Base-by-base conservation (phyloP, 805 yeast species). In the Kuraishia piskuri region DNA sequence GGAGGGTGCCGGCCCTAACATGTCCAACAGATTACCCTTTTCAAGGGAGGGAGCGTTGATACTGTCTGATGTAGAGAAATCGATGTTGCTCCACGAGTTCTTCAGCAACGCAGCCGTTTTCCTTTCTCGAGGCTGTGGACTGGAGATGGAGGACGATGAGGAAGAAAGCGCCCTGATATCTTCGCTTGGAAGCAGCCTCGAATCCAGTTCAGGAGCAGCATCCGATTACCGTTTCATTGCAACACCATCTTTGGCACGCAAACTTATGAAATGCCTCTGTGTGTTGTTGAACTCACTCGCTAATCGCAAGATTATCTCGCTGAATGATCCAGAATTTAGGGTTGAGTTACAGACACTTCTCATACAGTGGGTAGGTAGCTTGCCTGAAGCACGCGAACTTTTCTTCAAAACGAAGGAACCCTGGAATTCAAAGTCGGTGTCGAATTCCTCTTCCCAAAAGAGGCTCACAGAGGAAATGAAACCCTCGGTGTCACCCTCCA, bases 11-110 rank as follows among this genome's bases (percentile, higher is more conserved):
- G 46, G 46, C 20, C 22, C 26, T 22, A 22, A 50, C 10, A 50
- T 54, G 10, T n/a, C 64, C 59, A 49, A 58, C 6, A 52, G 60
- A 22, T 55, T 71, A 55, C 60, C 64, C 14, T 82, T 83, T 59
- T 79, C 88, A 9, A 73, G 92, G 61, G 70, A 72, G 57, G 91
- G 90, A 0, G 53, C 68, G 0, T 56, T 86, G 21, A 69, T 65
- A 3, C 65, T 86, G 37, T 78, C 86, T 17, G 80, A 76, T 10
- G 73, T 83, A 50, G 92, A 86, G 59, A 73, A 69, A 56, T 77
- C 79, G 58, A 83, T 85, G 89, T 61, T 87, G 14, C 64, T 87
- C 40, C 90, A 85, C 66, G 90, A 84, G 63, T 83, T 86, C 58
- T 73, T 87, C 55, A 73, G 81, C n/a, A 80, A 79, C 56, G 77